Conservation (phyloP, 345 rosid species). For the Arabis alpina region DNA sequence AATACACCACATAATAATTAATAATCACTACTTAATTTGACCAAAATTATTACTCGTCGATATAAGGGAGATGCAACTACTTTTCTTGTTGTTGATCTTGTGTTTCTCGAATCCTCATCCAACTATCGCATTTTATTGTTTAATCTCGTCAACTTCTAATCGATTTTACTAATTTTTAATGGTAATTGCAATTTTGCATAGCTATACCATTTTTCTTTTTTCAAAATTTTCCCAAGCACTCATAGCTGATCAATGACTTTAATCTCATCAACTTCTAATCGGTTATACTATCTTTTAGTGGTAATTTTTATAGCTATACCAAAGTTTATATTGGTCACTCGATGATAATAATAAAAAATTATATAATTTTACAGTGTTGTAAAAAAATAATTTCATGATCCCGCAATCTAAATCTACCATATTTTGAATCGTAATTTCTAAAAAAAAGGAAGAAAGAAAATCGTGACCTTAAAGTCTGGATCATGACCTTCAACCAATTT, state of each 20-base stretch:
- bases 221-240: no score
- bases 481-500: no score
- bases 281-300: no score
- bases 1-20: not conserved
- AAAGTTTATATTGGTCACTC: not conserved
- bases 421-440: no score
- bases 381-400: no score
- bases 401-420: no score
- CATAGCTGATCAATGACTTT: not conserved
- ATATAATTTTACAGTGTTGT: no score
- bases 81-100: slow-evolving; percentile 40
- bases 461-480: no score
- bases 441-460: no score
- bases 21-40: slow-evolving; percentile 30
- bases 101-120: slow-evolving; percentile 29
- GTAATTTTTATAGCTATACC: not conserved
- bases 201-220: not conserved
- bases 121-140: slow-evolving; percentile 9
- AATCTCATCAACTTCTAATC: slow-evolving; percentile 22
- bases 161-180: not conserved
- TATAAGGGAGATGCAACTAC: slow-evolving; percentile 39
- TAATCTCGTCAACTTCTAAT: slow-evolving; percentile 22
- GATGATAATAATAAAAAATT: not conserved
- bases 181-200: not conserved
- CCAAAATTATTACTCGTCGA: slow-evolving; percentile 2